Conservation (phyloP, 306 rosid species). For the Vigna hirtella region DNA sequence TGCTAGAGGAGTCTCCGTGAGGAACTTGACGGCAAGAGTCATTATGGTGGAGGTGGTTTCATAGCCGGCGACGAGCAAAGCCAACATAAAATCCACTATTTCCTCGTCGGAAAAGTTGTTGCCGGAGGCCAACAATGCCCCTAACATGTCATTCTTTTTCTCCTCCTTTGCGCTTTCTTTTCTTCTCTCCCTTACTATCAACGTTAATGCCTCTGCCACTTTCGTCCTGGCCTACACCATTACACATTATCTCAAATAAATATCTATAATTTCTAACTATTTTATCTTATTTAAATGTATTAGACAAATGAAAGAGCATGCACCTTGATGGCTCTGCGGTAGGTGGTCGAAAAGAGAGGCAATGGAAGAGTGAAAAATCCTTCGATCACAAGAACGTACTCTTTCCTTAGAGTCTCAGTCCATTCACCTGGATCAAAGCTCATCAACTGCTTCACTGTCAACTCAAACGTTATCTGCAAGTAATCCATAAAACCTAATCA, state of each 20-base stretch:
- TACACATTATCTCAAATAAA: not conserved
- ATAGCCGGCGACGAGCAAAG: slow-evolving; percentile 95
- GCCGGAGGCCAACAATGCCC: slow-evolving; percentile 78
- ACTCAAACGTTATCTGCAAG: slow-evolving; percentile 93
- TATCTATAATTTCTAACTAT: too few species aligned
- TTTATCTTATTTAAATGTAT: too few species aligned
- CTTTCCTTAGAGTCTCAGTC: slow-evolving; percentile 83
- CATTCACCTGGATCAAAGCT: slow-evolving; percentile 95
- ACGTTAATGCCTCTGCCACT: slow-evolving; percentile 87
- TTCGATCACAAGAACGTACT: slow-evolving; percentile 89
- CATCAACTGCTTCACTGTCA: slow-evolving; percentile 96
- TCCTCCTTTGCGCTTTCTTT: slow-evolving; percentile 50
- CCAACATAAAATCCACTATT: slow-evolving; percentile 89
- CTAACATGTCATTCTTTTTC: slow-evolving; percentile 79
- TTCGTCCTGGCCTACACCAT: slow-evolving; percentile 72
- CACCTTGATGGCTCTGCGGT: slow-evolving; percentile 87
- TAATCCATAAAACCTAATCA: not conserved
- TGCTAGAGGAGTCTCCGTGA: slow-evolving; percentile 91
- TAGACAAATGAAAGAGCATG: not conserved
- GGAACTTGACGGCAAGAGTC: slow-evolving; percentile 94
- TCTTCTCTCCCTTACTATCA: slow-evolving; percentile 79
- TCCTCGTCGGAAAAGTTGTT: slow-evolving; percentile 81
- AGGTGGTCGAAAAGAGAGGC: slow-evolving; percentile 80
- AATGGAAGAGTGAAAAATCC: slow-evolving; percentile 92
- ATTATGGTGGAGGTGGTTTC: slow-evolving; percentile 96